Percentiles rank a stretch among this genome's conserved stretches.
phyloP scores from a whole-genome alignment of 23 red algal species.

The Porphyridium purpureum region DNA sequence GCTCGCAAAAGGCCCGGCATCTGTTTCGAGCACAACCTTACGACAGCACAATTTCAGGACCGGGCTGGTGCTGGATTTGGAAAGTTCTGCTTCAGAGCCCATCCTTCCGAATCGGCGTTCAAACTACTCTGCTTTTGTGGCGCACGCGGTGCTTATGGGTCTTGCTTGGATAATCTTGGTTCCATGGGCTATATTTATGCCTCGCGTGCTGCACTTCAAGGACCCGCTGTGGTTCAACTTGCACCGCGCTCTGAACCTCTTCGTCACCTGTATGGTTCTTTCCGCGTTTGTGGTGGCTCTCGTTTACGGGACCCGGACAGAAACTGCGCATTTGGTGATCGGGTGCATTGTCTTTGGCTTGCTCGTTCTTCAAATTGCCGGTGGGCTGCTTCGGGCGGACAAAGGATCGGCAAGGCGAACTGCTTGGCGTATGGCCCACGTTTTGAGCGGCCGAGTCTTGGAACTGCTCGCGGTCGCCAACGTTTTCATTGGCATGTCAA shows the following conservation, averaged over 20 bases:
- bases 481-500: conserved; percentile 20
- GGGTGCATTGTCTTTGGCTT: conserved; percentile 20
- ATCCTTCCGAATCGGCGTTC: not conserved
- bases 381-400: conserved; percentile 12
- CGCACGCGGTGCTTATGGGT: conserved; percentile 28
- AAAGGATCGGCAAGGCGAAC: conserved; percentile 7
- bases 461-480: conserved; percentile 18
- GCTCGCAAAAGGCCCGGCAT: conserved; percentile 9
- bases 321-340: conserved; percentile 28
- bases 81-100: not conserved
- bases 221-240: conserved; percentile 21
- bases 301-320: conserved; percentile 4
- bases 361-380: conserved; percentile 11
- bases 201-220: conserved; percentile 44
- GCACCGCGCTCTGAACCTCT: conserved; percentile 23
- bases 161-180: conserved; percentile 40
- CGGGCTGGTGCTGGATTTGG: not conserved
- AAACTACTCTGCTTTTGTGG: conserved; percentile 3
- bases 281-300: conserved; percentile 31
- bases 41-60: not conserved
- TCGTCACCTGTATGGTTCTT: conserved; percentile 7
- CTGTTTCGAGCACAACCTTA: conserved; percentile 4
- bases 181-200: conserved; percentile 22
- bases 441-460: conserved; percentile 5
- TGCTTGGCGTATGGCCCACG: conserved; percentile 14